Conservation (phyloP, 202 grass and related monocot genomes). For the Brachypodium distachyon region DNA sequence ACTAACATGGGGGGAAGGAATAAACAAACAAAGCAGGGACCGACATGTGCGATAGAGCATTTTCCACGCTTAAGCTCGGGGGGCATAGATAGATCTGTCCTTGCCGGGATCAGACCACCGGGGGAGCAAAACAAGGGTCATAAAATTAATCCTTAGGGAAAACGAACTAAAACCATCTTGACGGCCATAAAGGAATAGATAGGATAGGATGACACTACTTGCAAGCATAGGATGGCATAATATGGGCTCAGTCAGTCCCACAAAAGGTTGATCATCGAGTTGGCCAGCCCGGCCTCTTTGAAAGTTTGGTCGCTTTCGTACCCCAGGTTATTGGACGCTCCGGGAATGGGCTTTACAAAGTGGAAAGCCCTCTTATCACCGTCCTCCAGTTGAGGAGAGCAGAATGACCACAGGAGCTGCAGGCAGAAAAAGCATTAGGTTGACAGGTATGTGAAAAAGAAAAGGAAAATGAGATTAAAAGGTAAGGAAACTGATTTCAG, state of each 20-base stretch:
- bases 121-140: neutral
- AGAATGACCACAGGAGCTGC: conserved; percentile 92
- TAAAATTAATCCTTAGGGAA: neutral
- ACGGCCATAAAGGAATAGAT: neutral
- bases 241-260: conserved; percentile 49
- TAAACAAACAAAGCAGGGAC: conserved; percentile 23
- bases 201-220: neutral
- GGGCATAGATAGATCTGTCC: neutral
- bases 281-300: conserved; percentile 58
- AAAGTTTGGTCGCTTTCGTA: conserved; percentile 50
- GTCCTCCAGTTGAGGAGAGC: conserved; percentile 44
- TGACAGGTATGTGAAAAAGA: neutral
- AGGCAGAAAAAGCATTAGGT: neutral
- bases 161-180: neutral
- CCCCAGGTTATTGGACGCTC: conserved; percentile 48
- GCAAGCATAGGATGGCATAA: neutral
- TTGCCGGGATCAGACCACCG: neutral
- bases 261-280: conserved; percentile 78
- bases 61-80: conserved; percentile 5
- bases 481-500: neutral
- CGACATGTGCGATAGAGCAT: neutral
- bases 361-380: conserved; percentile 53
- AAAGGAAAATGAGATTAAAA: neutral
- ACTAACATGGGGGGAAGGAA: neutral
- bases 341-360: conserved; percentile 61